Conservation (phyloP, 106 monocot genomes). For the Dioscorea alata region DNA sequence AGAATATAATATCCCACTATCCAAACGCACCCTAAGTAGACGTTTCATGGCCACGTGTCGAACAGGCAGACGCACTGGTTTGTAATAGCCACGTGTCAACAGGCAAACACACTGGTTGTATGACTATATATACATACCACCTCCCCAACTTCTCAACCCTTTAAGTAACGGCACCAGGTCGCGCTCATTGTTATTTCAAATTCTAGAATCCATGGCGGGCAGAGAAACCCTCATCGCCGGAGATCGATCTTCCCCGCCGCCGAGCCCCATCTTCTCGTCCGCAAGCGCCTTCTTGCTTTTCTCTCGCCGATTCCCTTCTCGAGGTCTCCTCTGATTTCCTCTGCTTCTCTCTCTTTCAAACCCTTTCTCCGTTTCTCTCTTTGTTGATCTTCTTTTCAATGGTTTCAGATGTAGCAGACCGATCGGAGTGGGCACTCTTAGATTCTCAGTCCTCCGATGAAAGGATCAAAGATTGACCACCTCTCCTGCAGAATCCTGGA, state of each 20-base stretch:
- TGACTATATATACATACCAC: no score
- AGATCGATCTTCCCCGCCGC: slow-evolving; percentile 34
- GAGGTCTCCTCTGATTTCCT: background rate
- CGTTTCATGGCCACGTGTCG: no score
- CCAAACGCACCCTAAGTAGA: no score
- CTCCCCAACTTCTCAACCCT: no score
- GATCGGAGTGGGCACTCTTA: slow-evolving; percentile 17
- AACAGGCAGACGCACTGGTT: no score
- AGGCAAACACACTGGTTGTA: no score
- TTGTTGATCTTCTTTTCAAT: background rate
- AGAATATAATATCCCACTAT: no score
- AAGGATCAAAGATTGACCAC: background rate
- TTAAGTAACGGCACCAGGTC: no score
- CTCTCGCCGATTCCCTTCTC: background rate
- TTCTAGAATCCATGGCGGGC: background rate
- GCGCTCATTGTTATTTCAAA: background rate
- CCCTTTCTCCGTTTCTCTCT: background rate
- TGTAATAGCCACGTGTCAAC: no score
- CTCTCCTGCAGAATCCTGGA: slow-evolving; percentile 21
- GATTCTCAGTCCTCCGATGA: slow-evolving; percentile 3
- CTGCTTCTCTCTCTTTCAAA: background rate
- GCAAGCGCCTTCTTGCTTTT: slow-evolving; percentile 29
- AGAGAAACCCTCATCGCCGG: slow-evolving; percentile 12
- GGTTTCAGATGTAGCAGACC: slow-evolving; percentile 4
- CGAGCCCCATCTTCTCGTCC: slow-evolving; percentile 24